Evolutionary conservation across 2,329 filamentous ascomycete species (phyloP), one percentile per base, ranked within the genome.

Genomic region (Aspergillus pseudoglaucus): DNA sequence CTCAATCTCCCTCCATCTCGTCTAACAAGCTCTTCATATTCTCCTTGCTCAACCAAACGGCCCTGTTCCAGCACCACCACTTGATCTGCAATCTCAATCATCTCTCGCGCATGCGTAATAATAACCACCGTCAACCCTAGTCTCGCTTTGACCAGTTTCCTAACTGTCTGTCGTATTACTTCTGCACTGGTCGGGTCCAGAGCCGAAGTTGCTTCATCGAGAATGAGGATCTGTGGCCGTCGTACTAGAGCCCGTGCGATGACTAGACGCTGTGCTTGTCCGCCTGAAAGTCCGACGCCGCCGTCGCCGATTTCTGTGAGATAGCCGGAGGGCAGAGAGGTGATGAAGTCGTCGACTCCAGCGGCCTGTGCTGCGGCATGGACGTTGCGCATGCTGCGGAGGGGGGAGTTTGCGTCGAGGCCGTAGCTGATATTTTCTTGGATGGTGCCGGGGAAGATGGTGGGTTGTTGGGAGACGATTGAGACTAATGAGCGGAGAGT

Each of bases 171-270:
- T 10, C 86, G 74, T 3, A 96, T 78, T 1, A 77, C 68, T 2
- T 76, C 76, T 0, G 87, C 83, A 35, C 79, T 84, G 55, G 84
- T 79, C 0, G 77, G 75, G 59, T 96, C 90, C 0, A 97, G 73
- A 0, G 86, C 85, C 22, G 83, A 87, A 0, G 90, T 96, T 1
- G 90, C 88, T 69, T 96, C 90, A 58, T 97, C 91, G 2, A 96
- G 71, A 2, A 96, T 78, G 14, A 96, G 70, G 2, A 96, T 73
- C 37, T 78, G 76, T 0, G 90, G 90, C 12, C 76, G 73, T 0
- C 88, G 78, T 0, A 87, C 77, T 0, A 96, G 72, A 0, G 90
- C 89, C 1, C 90, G 76, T 0, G 90, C 89, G 51, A 96, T 90
- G 17, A 83, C 84, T 2, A 96, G 67, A 1, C 89, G 78, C 63